Evolutionary conservation across 2,329 filamentous ascomycete species (phyloP).

Genomic region (Microcera coccophila): DNA sequence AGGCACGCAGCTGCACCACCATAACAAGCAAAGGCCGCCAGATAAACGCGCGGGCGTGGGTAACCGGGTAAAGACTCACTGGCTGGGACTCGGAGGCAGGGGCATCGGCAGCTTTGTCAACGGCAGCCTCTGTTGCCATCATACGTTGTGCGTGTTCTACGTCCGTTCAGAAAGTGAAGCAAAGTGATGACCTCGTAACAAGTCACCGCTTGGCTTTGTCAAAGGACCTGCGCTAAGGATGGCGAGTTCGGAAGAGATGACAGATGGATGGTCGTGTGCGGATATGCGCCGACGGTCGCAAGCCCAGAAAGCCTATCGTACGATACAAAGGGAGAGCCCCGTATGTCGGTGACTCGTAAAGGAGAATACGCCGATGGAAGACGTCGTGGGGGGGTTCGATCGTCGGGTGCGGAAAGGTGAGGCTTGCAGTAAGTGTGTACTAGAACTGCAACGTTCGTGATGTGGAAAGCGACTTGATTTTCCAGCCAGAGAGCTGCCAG

Average conservation of each 20-base stretch:
- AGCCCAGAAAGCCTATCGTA: constrained; percentile 14
- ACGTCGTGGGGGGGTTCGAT: constrained; percentile 16
- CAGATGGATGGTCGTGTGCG: constrained; percentile 6
- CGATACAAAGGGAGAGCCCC: constrained; percentile 7
- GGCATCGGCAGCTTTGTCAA: constrained; percentile 52
- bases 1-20: background rate
- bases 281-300: constrained; percentile 20
- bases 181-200: constrained; percentile 25
- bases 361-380: constrained; percentile 12
- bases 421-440: constrained; percentile 13
- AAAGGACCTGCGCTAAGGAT: constrained; percentile 14
- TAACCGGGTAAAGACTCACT: constrained; percentile 35
- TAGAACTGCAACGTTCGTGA: constrained; percentile 20
- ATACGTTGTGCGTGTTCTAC: constrained; percentile 47
- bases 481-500: constrained; percentile 27
- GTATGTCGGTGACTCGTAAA: constrained; percentile 12
- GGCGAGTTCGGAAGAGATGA: constrained; percentile 5
- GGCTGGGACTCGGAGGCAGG: constrained; percentile 45
- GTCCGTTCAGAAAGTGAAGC: constrained; percentile 30
- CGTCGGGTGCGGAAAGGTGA: constrained; percentile 8
- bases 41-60: background rate
- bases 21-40: too few relatives aligned
- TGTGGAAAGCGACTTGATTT: constrained; percentile 28
- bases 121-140: constrained; percentile 61
- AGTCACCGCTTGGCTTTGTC: constrained; percentile 17